Evolutionary conservation across 306 rosid species (phyloP), one percentile per base, ranked within the genome.

Genomic region (Benincasa hispida): DNA sequence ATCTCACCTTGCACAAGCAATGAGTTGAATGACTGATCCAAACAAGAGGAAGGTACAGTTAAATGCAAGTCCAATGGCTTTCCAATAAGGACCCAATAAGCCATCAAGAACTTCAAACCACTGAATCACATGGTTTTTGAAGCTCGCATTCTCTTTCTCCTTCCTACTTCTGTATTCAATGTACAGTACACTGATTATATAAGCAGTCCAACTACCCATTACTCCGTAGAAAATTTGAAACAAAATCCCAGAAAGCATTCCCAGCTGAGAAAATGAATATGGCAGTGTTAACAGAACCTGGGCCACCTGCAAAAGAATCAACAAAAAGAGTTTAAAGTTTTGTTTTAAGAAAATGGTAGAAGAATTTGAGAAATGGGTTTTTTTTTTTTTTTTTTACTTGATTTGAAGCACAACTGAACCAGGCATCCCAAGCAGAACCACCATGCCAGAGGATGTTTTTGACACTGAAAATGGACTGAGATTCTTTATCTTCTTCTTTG

Each of bases 51-150:
- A 95, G 73, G 99, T 95, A 73, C 99, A 95, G 82, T 95, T 95
- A 85, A 95, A 95, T 24, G 92, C 98, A 66, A 95, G 87, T 75
- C 99, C 99, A 66, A 77, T 22, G 11, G 98, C 95, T 79, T 92
- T 95, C 99, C 99, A 95, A 68, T 81, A 87, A 10, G 96, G 90
- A 72, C 99, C 99, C 48, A 95, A 66, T 60, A 95, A 82, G 47
- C 98, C 99, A 83, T 95, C 99, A 19, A 95, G 97, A 76, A 94
- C 99, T 86, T 94, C 99, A 48, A 94, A 94, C 99, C 99, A 94
- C 93, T 95, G 99, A 75, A 95, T 95, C 63, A 95, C 99, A 82
- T 95, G 99, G 83, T 92, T 95, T 83, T 92, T 95, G 87, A 95
- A 92, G 80, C 50, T 89, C 50, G 79, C 96, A 37, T 95, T 92